These are phyloP conservation scores for Magnusiomyces suaveolens DNA, from an alignment of 1,139 yeast species.

Conservation along the genomic window DNA sequence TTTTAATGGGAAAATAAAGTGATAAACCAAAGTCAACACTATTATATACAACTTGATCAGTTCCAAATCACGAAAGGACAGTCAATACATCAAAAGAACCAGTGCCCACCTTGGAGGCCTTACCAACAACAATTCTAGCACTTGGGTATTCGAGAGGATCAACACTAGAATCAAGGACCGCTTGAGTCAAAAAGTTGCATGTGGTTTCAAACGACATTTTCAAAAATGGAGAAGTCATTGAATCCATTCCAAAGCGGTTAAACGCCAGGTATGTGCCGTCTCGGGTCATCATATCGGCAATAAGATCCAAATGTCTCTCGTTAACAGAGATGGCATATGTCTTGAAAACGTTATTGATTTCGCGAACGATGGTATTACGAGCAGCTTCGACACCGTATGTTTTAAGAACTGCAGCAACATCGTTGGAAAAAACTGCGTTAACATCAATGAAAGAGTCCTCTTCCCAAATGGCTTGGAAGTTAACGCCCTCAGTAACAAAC, in stretches of 20 bases:
- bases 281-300: conserved; percentile 98
- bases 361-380: conserved; percentile 91
- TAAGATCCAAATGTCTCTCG: conserved; percentile 85
- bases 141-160: conserved; percentile 89
- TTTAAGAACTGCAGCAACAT: conserved; percentile 77
- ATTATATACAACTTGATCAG: no score
- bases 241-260: conserved; percentile 88
- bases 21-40: no score
- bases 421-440: conserved; percentile 82
- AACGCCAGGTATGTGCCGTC: conserved; percentile 91
- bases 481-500: conserved; percentile 94
- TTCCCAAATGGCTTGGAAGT: conserved; percentile 95
- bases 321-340: conserved; percentile 94
- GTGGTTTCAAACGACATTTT: conserved; percentile 99
- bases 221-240: conserved; percentile 91
- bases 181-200: conserved; percentile 92
- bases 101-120: conserved; percentile 85
- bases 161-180: conserved; percentile 84
- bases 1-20: no score
- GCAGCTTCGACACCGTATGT: conserved; percentile 99
- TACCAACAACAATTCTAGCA: conserved; percentile 91
- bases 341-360: conserved; percentile 90
- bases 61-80: conserved; percentile 3
- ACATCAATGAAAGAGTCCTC: conserved; percentile 87
- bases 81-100: conserved; percentile 89